phyloP scores from a whole-genome alignment of 2,329 filamentous ascomycete species.

The Cytospora paraplurivora region DNA sequence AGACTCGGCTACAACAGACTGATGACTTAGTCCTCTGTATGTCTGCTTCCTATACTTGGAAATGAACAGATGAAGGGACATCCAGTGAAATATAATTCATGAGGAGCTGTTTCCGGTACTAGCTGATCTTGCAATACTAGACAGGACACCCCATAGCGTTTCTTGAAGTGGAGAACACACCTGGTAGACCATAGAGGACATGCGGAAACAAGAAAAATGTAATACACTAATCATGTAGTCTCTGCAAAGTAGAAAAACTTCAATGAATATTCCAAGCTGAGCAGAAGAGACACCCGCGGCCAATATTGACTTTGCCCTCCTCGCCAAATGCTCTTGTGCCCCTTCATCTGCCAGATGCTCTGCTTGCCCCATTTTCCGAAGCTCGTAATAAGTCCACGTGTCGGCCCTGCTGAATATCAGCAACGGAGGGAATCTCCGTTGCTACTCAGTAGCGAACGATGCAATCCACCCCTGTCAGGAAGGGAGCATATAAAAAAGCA shows the following conservation, averaged over 20 bases:
- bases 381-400: not conserved
- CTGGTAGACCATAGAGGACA: not conserved
- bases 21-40: not conserved
- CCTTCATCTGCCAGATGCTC: conserved; percentile 1
- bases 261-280: conserved; percentile 15
- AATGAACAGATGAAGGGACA: not conserved
- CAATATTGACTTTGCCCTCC: conserved; percentile 5
- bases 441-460: conserved; percentile 18
- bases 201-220: conserved; percentile 5
- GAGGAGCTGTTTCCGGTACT: not conserved
- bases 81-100: not conserved
- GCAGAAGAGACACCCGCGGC: conserved; percentile 3
- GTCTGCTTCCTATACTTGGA: not conserved
- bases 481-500: conserved; percentile 1
- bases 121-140: not conserved
- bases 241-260: conserved; percentile 17
- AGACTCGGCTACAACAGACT: not conserved
- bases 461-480: conserved; percentile 18
- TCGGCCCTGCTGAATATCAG: conserved; percentile 9
- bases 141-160: not conserved
- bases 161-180: not conserved
- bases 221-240: conserved; percentile 5
- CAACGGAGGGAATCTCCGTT: not conserved
- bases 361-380: conserved; percentile 9
- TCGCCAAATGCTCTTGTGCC: not conserved